Base-by-base conservation (phyloP, 202 grass and related monocot genomes). In the Panicum hallii region DNA sequence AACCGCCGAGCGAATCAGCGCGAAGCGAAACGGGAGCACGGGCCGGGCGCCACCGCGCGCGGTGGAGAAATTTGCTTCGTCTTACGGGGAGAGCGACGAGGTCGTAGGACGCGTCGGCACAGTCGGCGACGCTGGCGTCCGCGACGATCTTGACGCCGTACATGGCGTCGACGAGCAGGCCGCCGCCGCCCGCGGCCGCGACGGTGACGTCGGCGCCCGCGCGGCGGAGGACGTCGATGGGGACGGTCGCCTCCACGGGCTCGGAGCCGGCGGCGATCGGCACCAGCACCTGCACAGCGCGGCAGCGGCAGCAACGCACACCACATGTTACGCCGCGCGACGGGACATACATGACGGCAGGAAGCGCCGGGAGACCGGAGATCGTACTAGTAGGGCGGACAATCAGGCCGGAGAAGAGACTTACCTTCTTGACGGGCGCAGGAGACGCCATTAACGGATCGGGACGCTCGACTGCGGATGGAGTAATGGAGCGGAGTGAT, bases 51-150 rank as follows among this genome's bases (percentile, higher is more conserved):
- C 26, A 26, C 26, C 26, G 26, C 26, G 26, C 26, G 26, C 26
- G 26, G 26, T 26, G 26, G 26, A 26, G 26, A 26, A 26, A 26
- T 26, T 26, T 42, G 16, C 2, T 19, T 19, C 16, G 4, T 54
- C 81, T 23, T 79, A 97, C 94, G 4, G 89, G 89, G 48, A 97
- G 89, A 28, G 75, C 81, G 77, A 97, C 76, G 69, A 97, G 89
- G 78, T 97, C 85, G 80, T 92, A 97, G 50, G 80, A 70, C 1
- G 26, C 60, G 38, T 38, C 66, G 46, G 70, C 63, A 36, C 83
- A 84, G 58, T 87, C 91, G 47, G 83, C 28, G 53, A 97, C 47
- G 80, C 78, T 78, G 11, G 77, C 91, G 78, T 97, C 94, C 4
- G 91, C 91, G 38, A 85, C 22, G 73, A 97, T 52, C 80, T 72